These are phyloP conservation scores for Leccinum disarticulatum DNA, from an alignment of 768 basidiomycete genomes.

Conservation along the genomic window DNA sequence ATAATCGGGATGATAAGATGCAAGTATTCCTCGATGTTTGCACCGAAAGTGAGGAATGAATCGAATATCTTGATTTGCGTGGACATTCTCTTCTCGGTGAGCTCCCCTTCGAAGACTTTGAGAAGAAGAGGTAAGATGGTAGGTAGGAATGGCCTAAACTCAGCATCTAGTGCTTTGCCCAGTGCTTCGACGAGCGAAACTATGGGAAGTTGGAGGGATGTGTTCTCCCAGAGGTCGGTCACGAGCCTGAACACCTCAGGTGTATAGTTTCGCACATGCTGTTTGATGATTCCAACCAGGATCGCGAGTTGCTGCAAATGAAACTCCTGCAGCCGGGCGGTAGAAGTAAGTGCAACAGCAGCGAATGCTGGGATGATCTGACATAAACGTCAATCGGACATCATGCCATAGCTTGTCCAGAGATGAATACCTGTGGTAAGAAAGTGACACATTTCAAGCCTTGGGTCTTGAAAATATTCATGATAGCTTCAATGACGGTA, in stretches of 20 bases:
- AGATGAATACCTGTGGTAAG: constrained; percentile 72
- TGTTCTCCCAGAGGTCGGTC: constrained; percentile 87
- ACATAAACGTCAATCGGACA: constrained; percentile 10
- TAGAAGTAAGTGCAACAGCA: constrained; percentile 77
- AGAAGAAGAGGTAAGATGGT: constrained; percentile 86
- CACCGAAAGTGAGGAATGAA: constrained; percentile 92
- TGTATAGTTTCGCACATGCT: constrained; percentile 92
- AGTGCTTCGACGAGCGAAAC: constrained; percentile 91
- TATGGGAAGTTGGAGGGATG: constrained; percentile 82
- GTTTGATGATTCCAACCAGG: constrained; percentile 93
- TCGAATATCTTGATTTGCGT: constrained; percentile 92
- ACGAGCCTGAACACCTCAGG: constrained; percentile 82
- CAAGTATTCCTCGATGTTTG: constrained; percentile 96
- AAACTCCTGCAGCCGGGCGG: constrained; percentile 85
- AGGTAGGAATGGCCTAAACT: constrained; percentile 95
- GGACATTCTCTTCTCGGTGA: constrained; percentile 71
- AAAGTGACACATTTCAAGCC: constrained; percentile 95
- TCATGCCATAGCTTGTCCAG: not conserved
- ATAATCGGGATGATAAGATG: constrained; percentile 96
- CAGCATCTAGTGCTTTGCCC: constrained; percentile 91
- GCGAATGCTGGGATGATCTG: constrained; percentile 96
- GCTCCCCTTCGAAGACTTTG: constrained; percentile 87
- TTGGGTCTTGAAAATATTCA: constrained; percentile 99
- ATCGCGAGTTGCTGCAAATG: constrained; percentile 95
- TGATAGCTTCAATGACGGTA: constrained; percentile 94